Base-by-base conservation (phyloP, 306 rosid species). In the Dalbergia cochinchinensis region DNA sequence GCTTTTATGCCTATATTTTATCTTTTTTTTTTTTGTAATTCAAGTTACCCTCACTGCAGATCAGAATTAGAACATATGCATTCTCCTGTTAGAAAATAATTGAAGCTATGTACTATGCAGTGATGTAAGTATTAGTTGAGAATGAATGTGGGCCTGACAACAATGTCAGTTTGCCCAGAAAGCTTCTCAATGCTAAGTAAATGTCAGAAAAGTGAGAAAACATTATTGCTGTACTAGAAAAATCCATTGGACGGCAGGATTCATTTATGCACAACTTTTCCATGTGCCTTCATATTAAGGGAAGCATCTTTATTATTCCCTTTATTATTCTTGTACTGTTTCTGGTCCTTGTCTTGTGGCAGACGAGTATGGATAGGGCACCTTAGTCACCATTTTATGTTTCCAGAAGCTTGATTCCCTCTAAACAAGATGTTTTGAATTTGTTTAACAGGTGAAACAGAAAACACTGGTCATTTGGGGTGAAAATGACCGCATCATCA, bases 391-490 rank as follows among this genome's bases (percentile, higher is more conserved):
- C 71, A 59, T 22, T 42, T 15, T 26, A 70, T 51, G 31, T 11
- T 50, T 48, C 61, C 7, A 8, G 15, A 75, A 58, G 73, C 31
- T 63, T 34, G 62, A 47, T 58, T 35, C 60, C 42, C 39, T 62
- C 71, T 53, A 20, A 37, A 61, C 47, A 55, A 15, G 74, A 50
- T 71, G 51, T 65, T 64, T 41, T 42, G 68, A 59, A 59, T 72
- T 84, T 80, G 79, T 76, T 77, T 16, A 73, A 69, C 88, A 92
- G 99, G 97, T 91, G 69, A 91, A 89, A 81, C 98, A 95, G 89
- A 89, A 87, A 85, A 86, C 98, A 26, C 92, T 92, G 20, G 88
- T 95, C 86, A 89, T 95, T 72, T 95, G 98, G 98, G 99, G 99
- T 7, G 99, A 91, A 92, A 88, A 92, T 44, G 98, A 95, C 83